Percentiles rank a stretch among this genome's conserved stretches.
Evolutionary conservation across 176 grass and related monocot species (phyloP).

Genomic region (Stipa capillata): DNA sequence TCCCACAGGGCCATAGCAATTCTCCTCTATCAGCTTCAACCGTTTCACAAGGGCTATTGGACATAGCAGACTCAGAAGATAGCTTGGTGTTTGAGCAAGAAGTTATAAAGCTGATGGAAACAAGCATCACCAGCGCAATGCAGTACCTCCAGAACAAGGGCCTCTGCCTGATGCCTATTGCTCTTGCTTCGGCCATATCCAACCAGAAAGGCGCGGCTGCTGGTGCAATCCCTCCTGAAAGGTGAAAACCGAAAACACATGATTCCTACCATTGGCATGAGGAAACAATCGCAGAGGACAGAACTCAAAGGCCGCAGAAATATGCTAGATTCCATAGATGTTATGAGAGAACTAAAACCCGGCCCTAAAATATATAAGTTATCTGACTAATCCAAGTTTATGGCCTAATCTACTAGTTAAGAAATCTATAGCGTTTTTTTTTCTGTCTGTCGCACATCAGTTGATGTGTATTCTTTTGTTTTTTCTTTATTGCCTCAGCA

Average conservation of each 20-base stretch:
- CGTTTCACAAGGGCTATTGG: constrained; percentile 7
- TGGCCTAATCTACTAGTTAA: constrained; percentile 15
- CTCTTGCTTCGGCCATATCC: constrained; percentile 66
- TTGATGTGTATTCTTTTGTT: constrained; percentile 22
- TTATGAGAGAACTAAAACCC: not conserved
- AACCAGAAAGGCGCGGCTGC: constrained; percentile 40
- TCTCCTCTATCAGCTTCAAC: constrained; percentile 22
- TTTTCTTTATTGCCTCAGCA: not conserved
- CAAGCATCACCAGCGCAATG: constrained; percentile 61
- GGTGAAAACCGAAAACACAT: constrained; percentile 26
- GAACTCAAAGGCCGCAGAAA: not conserved
- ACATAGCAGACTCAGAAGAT: constrained; percentile 29
- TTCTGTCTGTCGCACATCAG: not conserved
- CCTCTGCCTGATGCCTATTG: constrained; percentile 80
- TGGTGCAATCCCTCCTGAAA: constrained; percentile 22
- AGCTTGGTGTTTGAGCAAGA: constrained; percentile 52
- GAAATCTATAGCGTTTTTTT: not conserved
- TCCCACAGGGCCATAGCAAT: not conserved
- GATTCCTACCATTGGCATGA: not conserved
- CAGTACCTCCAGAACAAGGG: constrained; percentile 82
- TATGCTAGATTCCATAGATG: not conserved
- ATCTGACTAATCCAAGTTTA: not conserved
- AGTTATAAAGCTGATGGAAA: constrained; percentile 72
- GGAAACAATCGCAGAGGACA: not conserved
- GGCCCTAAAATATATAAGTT: not conserved